Evolutionary conservation across 169 alveolate genomes (phyloP), one percentile per base, ranked within the genome.

Genomic region (Eimeria zaria): DNA sequence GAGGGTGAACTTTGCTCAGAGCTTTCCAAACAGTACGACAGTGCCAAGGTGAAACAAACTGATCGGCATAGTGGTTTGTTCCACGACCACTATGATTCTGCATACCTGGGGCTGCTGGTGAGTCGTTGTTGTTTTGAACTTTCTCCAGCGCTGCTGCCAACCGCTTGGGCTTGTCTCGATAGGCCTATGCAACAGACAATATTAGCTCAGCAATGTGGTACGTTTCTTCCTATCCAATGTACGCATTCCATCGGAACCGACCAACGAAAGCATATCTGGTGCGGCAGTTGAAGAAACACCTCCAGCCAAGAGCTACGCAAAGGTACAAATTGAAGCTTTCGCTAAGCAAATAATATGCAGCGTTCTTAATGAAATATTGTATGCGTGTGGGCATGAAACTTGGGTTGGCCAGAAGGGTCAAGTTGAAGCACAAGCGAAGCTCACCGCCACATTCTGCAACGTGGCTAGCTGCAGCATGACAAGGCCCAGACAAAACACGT

Each of bases 401-500:
- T 2, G 12, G n/a, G 30, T 30, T 71, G n/a, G 6, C 2, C 1
- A 12, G 30, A 24, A 11, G 51, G 11, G 22, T 12, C 30, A 11
- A 30, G 12, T 20, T 48, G 91, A n/a, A 51, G 51, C 14, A 48
- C 3, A n/a, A 16, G 48, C 20, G 69, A 55, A 33, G 16, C 98
- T 62, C 97, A 90, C 96, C 69, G 67, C n/a, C 24, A 80, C 89
- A 73, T 93, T 88, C 69, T 93, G 93, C 48, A 93, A 33, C 11
- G 96, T 83, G 76, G 96, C 94, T 22, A 93, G 69, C 62, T 93
- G 90, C 60, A 93, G 88, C 36, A 93, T 8, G n/a, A 93, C 96
- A 39, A 93, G 94, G 74, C 96, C 96, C 30, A 93, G 81, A 80
- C 93, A 81, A 39, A 76, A 93, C 44, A 93, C 96, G 96, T 93